These are phyloP conservation scores for Scheffersomyces lignosus DNA, from an alignment of 805 yeast genomes.

Conservation along the genomic window DNA sequence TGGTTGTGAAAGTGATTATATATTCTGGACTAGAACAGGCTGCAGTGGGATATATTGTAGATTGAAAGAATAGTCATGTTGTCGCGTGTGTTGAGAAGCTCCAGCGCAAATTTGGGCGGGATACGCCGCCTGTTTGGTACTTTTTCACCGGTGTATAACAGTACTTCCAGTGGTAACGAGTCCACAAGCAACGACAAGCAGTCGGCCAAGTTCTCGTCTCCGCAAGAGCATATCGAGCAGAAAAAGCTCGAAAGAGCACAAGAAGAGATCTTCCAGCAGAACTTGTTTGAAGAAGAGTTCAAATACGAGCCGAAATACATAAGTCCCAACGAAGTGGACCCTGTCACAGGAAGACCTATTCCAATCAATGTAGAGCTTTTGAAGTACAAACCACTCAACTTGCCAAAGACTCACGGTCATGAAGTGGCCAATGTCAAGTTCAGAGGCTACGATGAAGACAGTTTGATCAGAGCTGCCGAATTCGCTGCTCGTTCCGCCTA, in stretches of 20 bases:
- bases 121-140: too few relatives aligned
- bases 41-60: too few relatives aligned
- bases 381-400: constrained; percentile 75
- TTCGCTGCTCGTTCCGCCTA: constrained; percentile 89
- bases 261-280: constrained; percentile 24
- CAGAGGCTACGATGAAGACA: constrained; percentile 68
- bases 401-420: constrained; percentile 67
- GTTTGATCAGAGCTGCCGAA: constrained; percentile 74
- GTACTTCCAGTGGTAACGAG: too few relatives aligned
- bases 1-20: too few relatives aligned
- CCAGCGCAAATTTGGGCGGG: too few relatives aligned
- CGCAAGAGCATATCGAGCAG: constrained; percentile 32
- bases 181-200: too few relatives aligned
- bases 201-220: constrained; percentile 20
- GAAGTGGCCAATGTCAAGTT: constrained; percentile 75
- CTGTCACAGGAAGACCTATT: constrained; percentile 48
- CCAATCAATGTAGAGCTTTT: constrained; percentile 86
- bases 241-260: constrained; percentile 23
- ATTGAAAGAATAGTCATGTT: too few relatives aligned
- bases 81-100: too few relatives aligned
- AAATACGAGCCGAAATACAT: constrained; percentile 33
- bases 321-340: constrained; percentile 18
- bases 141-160: too few relatives aligned
- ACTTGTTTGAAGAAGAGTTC: constrained; percentile 25
- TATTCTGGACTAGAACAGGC: too few relatives aligned